Percentiles rank a stretch among this genome's conserved stretches.
Conservation (phyloP, 257 asterid genomes). For the Nicotiana knightiana region DNA sequence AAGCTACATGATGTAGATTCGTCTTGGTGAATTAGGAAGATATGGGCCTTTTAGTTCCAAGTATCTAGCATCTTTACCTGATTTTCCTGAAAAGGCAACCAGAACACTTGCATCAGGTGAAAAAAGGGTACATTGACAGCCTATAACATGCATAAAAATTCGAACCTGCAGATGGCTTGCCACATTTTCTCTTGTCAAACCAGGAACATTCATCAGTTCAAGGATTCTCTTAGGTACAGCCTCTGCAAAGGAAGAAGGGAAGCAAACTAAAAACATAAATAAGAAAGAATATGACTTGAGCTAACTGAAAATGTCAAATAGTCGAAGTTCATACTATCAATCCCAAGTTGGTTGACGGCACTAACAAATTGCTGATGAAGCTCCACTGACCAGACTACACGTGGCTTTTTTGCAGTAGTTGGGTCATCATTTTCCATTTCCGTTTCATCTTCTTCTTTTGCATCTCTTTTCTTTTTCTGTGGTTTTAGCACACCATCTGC, state of each 20-base stretch:
- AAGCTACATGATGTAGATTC: background rate
- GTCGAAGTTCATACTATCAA: conserved; percentile 60
- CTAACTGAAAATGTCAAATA: conserved; percentile 5
- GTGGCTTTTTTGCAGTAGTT: conserved; percentile 60
- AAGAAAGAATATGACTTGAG: background rate
- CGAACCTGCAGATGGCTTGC: conserved; percentile 91
- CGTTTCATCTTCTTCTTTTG: conserved; percentile 55
- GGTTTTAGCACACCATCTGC: conserved; percentile 36
- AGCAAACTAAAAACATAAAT: conserved; percentile 10
- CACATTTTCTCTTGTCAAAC: conserved; percentile 77
- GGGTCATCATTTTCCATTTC: conserved; percentile 66
- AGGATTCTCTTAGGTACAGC: conserved; percentile 91
- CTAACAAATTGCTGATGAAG: conserved; percentile 88
- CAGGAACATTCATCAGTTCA: conserved; percentile 86
- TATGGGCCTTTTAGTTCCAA: conserved; percentile 12
- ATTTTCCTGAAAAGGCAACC: conserved; percentile 12
- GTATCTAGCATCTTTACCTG: conserved; percentile 14
- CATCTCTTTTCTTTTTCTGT: conserved; percentile 57
- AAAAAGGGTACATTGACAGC: conserved; percentile 4
- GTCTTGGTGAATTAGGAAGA: conserved; percentile 13
- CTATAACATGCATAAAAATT: conserved; percentile 10
- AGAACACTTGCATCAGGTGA: background rate
- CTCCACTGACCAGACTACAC: conserved; percentile 94
- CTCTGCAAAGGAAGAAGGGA: conserved; percentile 36
- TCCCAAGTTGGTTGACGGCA: conserved; percentile 84